A percentile compares a stretch with the other conserved stretches of the same genome.
These are phyloP conservation scores for Cryptococcus sp. DNA, from an alignment of 1,284 basidiomycete genomes.

Conservation along the genomic window DNA sequence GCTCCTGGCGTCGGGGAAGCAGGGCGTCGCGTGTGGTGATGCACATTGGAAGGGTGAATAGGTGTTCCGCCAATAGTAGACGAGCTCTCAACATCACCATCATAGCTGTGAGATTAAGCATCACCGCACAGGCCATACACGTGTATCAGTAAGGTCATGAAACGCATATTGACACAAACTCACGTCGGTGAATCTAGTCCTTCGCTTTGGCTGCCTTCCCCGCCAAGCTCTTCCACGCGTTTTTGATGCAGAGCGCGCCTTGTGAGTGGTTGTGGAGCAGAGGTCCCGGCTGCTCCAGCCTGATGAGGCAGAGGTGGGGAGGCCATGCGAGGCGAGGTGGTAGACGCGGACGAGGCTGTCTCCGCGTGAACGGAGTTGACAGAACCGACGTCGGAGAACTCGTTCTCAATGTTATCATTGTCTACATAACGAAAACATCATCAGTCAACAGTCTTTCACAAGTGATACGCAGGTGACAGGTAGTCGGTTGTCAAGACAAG, in stretches of 20 bases:
- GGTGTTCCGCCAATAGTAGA: constrained; percentile 50
- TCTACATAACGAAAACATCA: constrained; percentile 2
- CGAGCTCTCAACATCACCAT: constrained; percentile 79
- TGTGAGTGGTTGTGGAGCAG: constrained; percentile 7
- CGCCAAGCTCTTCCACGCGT: constrained; percentile 25
- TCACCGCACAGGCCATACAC: constrained; percentile 5
- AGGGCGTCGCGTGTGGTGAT: constrained; percentile 59
- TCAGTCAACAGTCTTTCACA: not conserved
- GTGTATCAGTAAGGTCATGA: not conserved
- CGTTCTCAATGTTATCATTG: constrained; percentile 45
- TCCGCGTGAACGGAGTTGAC: constrained; percentile 37
- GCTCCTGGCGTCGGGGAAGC: constrained; percentile 56
- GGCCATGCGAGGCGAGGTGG: constrained; percentile 15
- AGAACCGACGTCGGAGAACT: constrained; percentile 49
- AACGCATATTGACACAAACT: constrained; percentile 18
- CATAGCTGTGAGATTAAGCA: constrained; percentile 63
- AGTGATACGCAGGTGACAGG: not conserved
- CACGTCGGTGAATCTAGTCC: constrained; percentile 52
- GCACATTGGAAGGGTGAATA: constrained; percentile 43
- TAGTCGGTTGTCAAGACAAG: not conserved
- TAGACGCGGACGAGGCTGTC: constrained; percentile 22
- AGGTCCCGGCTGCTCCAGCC: constrained; percentile 5
- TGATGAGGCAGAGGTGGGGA: constrained; percentile 10
- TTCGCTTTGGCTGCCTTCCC: constrained; percentile 44
- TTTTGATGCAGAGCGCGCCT: constrained; percentile 20